Base-by-base conservation (phyloP, 352 stramenopile genomes). In the Phytopythium kandeliae region DNA sequence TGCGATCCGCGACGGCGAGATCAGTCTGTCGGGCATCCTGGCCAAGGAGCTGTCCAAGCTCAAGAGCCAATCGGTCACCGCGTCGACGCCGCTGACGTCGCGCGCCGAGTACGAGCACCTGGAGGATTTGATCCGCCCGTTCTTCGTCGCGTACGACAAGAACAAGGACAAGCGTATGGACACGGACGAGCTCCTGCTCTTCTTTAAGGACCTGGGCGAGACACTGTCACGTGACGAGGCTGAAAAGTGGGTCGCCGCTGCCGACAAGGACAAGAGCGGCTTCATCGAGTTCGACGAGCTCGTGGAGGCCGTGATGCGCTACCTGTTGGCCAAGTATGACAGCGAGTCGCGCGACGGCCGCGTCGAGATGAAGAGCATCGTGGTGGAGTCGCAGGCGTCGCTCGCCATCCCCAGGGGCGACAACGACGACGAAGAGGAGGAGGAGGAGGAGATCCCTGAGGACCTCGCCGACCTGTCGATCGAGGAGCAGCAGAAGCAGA, bases 271-370 rank as follows among this genome's bases (percentile, higher is more conserved):
- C 66, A 74, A 86, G 34, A 90, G 81, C 58, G 89, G 93, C 26
- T 83, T 71, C 58, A 95, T 99, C 56, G 86, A 96, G 53, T 97
- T 97, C 53, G 73, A 96, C 53, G 96, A 99, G 74, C 97, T 99
- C 53, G 86, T 97, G 19, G 70, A 82, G 54, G 86, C 87, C 25
- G 94, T 86, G 25, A 86, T 96, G 44, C 71, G 74, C 49, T 90
- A 96, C 54, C 57, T 97, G 36, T 65, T 95, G 21, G 71, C 78
- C 52, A 89, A 86, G 58, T 89, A 86, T 53, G 77, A 90, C 51
- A 58, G 74, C 22, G 80, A 91, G 45, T 40, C 61, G 11, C 63
- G 75, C 12, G 76, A 72, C 17, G 63, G 55, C 52, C 42, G 73
- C 15, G 57, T 91, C 44, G 75, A 79, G 36, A 83, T 83, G 71